Base-by-base conservation (phyloP, 176 grass and related monocot species). In the Avena eriantha region DNA sequence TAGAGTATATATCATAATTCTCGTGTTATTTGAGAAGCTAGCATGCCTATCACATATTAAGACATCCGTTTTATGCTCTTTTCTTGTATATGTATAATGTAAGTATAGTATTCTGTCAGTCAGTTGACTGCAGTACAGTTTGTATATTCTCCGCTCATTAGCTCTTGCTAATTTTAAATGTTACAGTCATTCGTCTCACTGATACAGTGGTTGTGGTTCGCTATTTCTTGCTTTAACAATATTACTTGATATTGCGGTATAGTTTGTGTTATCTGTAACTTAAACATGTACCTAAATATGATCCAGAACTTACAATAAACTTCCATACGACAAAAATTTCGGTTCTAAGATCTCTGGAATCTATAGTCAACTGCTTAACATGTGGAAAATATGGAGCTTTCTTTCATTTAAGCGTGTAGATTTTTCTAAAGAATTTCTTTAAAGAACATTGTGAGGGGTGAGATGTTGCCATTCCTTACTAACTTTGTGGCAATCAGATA, bases 401-500 rank as follows among this genome's bases (percentile, higher is more conserved):
- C n/a, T 29, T 49, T 60, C 49, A 51, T 80, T 75, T 84, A 31
- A 14, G 63, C 56, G 48, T 39, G n/a, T n/a, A n/a, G n/a, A n/a
- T n/a, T n/a, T n/a, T n/a, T n/a, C n/a, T n/a, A n/a, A n/a, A n/a
- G 36, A 39, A 39, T 39, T 39, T n/a, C 16, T 73, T 26, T 59
- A 83, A 23, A 72, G 16, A 65, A 56, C 21, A 81, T n/a, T 75
- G 51, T 26, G 74, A 75, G 63, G 53, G 16, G 80, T 84, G 46
- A 73, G 10, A 73, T 72, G 1, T 78, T 21, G 84, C 35, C 24
- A 84, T 81, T 70, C 17, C 8, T 5, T 77, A 56, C 23, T 67
- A 81, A 77, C 31, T 85, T 77, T 56, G 43, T 93, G 34, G 43
- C 53, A 74, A 82, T 78, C 84, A 98, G 96, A 88, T 98, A 70